Percentiles rank a stretch among this genome's conserved stretches.
These are phyloP conservation scores for Penicillium ucsense DNA, from an alignment of 495 filamentous ascomycete genomes.

Conservation along the genomic window DNA sequence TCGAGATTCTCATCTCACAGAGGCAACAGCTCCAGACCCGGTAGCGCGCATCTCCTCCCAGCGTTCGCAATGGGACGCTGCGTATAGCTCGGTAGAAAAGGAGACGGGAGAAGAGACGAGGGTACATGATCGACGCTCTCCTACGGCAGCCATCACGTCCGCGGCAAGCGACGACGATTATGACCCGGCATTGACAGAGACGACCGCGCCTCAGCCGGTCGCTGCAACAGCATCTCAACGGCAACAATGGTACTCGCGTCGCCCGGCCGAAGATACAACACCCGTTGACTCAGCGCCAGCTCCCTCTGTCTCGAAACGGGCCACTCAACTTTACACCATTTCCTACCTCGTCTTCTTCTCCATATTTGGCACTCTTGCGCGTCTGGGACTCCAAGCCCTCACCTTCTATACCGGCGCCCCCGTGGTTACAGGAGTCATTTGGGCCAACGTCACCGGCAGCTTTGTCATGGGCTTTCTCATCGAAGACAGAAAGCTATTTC, in stretches of 20 bases:
- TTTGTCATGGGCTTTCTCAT: conserved; percentile 77
- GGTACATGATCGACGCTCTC: too few species aligned
- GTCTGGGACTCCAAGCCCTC: conserved; percentile 72
- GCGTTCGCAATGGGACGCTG: neutral
- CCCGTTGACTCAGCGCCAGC: neutral
- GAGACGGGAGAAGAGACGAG: neutral
- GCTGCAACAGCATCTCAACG: conserved; percentile 1
- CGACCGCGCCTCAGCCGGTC: conserved; percentile 8
- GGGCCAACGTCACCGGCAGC: conserved; percentile 85
- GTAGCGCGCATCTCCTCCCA: neutral
- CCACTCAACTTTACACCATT: conserved; percentile 66
- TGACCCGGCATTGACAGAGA: conserved; percentile 9
- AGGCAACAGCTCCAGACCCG: neutral
- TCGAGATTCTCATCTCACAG: neutral
- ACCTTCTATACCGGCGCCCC: conserved; percentile 75
- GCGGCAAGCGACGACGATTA: neutral
- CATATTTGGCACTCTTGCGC: conserved; percentile 74
- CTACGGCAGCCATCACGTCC: neutral
- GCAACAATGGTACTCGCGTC: conserved; percentile 6
- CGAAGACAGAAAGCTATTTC: conserved; percentile 72
- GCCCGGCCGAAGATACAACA: neutral
- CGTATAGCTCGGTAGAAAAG: neutral
- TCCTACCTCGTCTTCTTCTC: conserved; percentile 83
- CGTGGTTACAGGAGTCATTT: conserved; percentile 62
- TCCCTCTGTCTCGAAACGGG: conserved; percentile 36